phyloP scores from a whole-genome alignment of 2,329 filamentous ascomycete species.

The Tolypocladium inflatum region DNA sequence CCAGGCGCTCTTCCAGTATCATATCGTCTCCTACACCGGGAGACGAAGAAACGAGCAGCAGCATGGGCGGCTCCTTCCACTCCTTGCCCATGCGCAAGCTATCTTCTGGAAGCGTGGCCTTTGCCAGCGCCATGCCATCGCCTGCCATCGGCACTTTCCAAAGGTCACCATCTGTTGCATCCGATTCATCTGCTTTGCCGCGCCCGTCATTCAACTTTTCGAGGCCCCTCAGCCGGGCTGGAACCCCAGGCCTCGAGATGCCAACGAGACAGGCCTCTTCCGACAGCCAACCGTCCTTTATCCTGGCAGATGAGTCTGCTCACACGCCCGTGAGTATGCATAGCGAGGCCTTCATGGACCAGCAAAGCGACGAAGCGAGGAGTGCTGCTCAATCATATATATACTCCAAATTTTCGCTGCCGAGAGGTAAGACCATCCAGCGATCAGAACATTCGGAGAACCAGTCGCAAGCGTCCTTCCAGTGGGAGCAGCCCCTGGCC shows the following conservation, averaged over 20 bases:
- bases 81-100: slow-evolving; percentile 68
- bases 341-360: slow-evolving; percentile 56
- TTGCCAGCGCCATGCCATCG: slow-evolving; percentile 37
- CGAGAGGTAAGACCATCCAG: slow-evolving; percentile 71
- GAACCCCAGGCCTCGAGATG: slow-evolving; percentile 47
- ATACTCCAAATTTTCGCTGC: slow-evolving; percentile 76
- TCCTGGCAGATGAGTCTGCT: slow-evolving; percentile 53
- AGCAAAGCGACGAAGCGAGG: slow-evolving; percentile 32
- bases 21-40: slow-evolving; percentile 56
- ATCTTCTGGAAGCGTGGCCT: slow-evolving; percentile 56
- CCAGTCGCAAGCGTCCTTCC: slow-evolving; percentile 42
- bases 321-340: slow-evolving; percentile 65
- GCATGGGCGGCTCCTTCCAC: slow-evolving; percentile 42
- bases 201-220: slow-evolving; percentile 90
- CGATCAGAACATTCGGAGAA: slow-evolving; percentile 53
- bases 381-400: slow-evolving; percentile 64
- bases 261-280: slow-evolving; percentile 54
- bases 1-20: slow-evolving; percentile 48
- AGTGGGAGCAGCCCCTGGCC: slow-evolving; percentile 50
- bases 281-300: slow-evolving; percentile 57
- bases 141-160: slow-evolving; percentile 53
- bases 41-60: slow-evolving; percentile 57
- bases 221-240: slow-evolving; percentile 70
- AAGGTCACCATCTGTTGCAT: slow-evolving; percentile 76
- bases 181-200: slow-evolving; percentile 65